Evolutionary conservation across 345 rosid species (phyloP), one percentile per base, ranked within the genome.

Genomic region (Lumnitzera racemosa): DNA sequence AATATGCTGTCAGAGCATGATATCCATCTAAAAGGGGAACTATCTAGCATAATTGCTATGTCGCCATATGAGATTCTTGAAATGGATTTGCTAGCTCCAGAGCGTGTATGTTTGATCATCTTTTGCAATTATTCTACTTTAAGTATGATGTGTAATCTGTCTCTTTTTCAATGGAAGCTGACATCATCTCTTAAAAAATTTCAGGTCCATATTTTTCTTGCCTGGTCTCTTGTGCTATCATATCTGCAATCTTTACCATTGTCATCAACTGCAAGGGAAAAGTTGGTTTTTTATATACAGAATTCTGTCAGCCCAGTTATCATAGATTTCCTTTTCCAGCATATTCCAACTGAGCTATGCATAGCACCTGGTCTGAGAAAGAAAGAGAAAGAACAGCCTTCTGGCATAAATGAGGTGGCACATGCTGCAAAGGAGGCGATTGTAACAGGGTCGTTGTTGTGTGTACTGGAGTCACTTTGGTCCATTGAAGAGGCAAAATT

Each of bases 171-270:
- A 36, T 36, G 43, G 43, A 36, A 5, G 43, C 43, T 36, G 43
- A 36, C 43, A 7, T 36, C 43, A 36, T 36, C 43, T 36, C 43
- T 36, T 36, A 7, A 36, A 36, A 36, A 36, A 36, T 67, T 62
- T 73, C 87, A 92, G 98, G 90, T 89, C 51, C 80, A 83, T 58
- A 55, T 87, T 50, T 83, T 83, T 75, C 85, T 92, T 63, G 83
- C 90, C 20, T 92, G 97, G 98, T 81, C 96, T 53, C 74, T 92
- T 79, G 69, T 92, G 70, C 81, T 92, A 29, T 83, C 98, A n/a
- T 79, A 85, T 74, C 74, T 92, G 53, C 72, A 71, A 62, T 82
- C 84, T 48, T 76, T 89, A 62, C 90, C 98, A 53, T 64, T 88
- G 47, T 76, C 66, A 53, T 73, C 98, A 61, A 54, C 81, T 61